A percentile compares a stretch with the other conserved stretches of the same genome.
Evolutionary conservation across 2,329 filamentous ascomycete species (phyloP).

Genomic region (Ophiocordyceps camponoti-rufipedis): DNA sequence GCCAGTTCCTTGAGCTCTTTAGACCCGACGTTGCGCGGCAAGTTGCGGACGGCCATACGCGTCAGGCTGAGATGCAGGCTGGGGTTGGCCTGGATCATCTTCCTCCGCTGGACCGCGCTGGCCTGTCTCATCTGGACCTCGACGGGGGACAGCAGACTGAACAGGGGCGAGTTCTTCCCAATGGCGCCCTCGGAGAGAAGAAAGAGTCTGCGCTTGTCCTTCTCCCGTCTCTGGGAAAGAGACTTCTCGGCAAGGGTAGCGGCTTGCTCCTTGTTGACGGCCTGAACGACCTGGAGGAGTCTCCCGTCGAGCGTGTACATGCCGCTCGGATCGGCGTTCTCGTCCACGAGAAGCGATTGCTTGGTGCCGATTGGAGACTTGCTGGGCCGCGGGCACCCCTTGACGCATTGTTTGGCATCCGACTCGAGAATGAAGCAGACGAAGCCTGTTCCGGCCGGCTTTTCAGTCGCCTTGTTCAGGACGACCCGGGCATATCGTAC

Average conservation of each 20-base stretch:
- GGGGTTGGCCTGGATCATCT: conserved; percentile 79
- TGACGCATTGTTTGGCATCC: conserved; percentile 62
- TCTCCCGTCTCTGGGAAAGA: conserved; percentile 44
- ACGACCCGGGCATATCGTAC: conserved; percentile 85
- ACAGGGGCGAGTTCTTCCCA: conserved; percentile 56
- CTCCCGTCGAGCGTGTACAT: conserved; percentile 83
- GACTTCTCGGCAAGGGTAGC: conserved; percentile 54
- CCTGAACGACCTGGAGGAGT: conserved; percentile 65
- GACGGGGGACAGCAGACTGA: conserved; percentile 53
- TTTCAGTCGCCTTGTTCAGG: conserved; percentile 66
- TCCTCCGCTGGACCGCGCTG: conserved; percentile 72
- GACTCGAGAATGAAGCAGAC: conserved; percentile 73
- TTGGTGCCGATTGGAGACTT: conserved; percentile 33
- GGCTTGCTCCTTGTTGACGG: conserved; percentile 72
- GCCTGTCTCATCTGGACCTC: conserved; percentile 81
- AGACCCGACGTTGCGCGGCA: conserved; percentile 64
- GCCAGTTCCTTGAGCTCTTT: conserved; percentile 87
- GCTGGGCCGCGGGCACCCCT: conserved; percentile 46
- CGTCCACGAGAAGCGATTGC: conserved; percentile 76
- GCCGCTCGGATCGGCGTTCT: conserved; percentile 62
- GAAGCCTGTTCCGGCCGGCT: conserved; percentile 82
- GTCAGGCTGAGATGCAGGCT: conserved; percentile 77
- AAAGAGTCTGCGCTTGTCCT: conserved; percentile 81
- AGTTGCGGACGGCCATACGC: conserved; percentile 77
- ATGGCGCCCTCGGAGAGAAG: conserved; percentile 78